Percentiles rank a stretch among this genome's conserved stretches.
These are phyloP conservation scores for Monilinia laxa DNA, from an alignment of 2,329 filamentous ascomycete species.

Conservation along the genomic window DNA sequence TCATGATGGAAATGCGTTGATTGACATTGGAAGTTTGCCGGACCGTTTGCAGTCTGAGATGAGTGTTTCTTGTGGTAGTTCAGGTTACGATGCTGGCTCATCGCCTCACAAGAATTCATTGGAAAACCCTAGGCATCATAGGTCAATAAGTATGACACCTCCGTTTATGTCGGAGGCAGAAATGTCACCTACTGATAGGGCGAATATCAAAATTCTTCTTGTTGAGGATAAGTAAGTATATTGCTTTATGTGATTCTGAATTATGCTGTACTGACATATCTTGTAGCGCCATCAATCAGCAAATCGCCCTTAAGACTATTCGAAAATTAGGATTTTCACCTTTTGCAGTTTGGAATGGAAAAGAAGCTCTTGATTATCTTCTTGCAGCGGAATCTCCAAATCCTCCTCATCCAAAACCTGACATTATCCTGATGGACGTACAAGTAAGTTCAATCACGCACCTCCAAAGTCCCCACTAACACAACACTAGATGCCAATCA, in stretches of 20 bases:
- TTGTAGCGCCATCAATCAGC: conserved; percentile 63
- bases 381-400: conserved; percentile 48
- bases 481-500: conserved; percentile 57
- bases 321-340: conserved; percentile 71
- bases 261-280: conserved; percentile 14
- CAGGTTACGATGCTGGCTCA: conserved; percentile 55
- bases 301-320: conserved; percentile 74
- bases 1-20: conserved; percentile 50
- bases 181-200: conserved; percentile 57
- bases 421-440: conserved; percentile 77
- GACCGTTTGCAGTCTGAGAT: conserved; percentile 65
- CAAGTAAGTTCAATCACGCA: conserved; percentile 44
- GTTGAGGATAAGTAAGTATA: conserved; percentile 74
- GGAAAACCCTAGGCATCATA: conserved; percentile 25
- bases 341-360: conserved; percentile 72
- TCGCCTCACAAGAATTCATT: conserved; percentile 42
- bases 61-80: conserved; percentile 65
- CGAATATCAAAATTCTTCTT: conserved; percentile 67
- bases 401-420: conserved; percentile 48
- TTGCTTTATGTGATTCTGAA: neutral
- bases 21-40: conserved; percentile 63
- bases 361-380: conserved; percentile 75
- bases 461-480: neutral
- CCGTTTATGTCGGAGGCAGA: conserved; percentile 47
- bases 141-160: conserved; percentile 32